Evolutionary conservation across 2,329 filamentous ascomycete genomes (phyloP).

Genomic region (Massarina eburnea): DNA sequence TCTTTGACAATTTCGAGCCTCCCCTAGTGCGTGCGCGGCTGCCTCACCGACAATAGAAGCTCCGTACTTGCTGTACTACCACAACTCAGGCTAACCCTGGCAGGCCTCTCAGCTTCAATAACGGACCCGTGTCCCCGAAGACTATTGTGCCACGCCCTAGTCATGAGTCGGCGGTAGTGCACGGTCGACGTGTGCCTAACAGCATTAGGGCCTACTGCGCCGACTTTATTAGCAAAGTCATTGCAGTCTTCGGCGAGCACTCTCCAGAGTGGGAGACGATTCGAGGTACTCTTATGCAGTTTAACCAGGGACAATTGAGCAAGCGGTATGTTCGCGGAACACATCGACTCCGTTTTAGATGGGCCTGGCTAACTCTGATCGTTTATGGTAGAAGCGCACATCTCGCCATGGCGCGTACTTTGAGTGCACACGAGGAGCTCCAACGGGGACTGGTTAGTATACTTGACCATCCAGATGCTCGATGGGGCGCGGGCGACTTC

Average conservation of each 20-base stretch:
- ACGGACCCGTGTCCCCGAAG: background rate
- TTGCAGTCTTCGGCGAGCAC: conserved; percentile 25
- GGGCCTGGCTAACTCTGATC: background rate
- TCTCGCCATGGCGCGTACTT: conserved; percentile 16
- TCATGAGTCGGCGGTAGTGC: conserved; percentile 1
- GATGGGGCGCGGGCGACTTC: conserved; percentile 24
- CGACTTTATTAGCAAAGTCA: conserved; percentile 21
- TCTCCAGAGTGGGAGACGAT: conserved; percentile 21
- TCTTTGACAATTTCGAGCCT: too few relatives aligned
- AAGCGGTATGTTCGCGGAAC: conserved; percentile 12
- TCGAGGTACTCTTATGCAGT: conserved; percentile 18
- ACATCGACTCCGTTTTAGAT: background rate
- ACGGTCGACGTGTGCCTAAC: background rate
- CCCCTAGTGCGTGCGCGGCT: too few relatives aligned
- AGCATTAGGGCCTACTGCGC: conserved; percentile 8
- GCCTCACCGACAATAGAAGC: background rate
- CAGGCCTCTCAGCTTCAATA: too few relatives aligned
- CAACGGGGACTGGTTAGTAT: conserved; percentile 23
- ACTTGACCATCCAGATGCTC: conserved; percentile 24
- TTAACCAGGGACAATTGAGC: conserved; percentile 16
- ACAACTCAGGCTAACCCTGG: background rate
- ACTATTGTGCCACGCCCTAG: background rate
- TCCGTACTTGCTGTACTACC: background rate
- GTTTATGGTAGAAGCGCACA: conserved; percentile 16
- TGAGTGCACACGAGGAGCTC: conserved; percentile 23